Percentiles rank a stretch among this genome's conserved stretches.
Conservation (phyloP, 495 filamentous ascomycete genomes). For the Lophiotrema nucula region DNA sequence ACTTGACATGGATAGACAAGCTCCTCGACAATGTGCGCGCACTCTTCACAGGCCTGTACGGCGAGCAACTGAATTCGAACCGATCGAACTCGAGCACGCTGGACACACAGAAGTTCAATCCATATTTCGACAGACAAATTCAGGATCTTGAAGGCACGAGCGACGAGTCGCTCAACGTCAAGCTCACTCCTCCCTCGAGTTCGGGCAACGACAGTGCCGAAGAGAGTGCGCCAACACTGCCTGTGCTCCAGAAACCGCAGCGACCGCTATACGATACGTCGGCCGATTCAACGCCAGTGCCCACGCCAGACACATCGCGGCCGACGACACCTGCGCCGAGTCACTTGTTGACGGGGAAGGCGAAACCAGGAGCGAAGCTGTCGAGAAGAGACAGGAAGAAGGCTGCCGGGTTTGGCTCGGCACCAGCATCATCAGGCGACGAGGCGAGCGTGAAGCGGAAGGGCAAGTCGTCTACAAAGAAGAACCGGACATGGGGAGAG, state of each 20-base stretch:
- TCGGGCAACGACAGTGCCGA: slow-evolving; percentile 37
- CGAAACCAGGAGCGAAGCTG: slow-evolving; percentile 66
- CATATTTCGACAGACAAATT: slow-evolving; percentile 92
- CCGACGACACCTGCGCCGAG: slow-evolving; percentile 66
- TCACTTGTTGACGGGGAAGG: slow-evolving; percentile 70
- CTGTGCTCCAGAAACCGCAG: slow-evolving; percentile 50
- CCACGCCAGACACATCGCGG: slow-evolving; percentile 75
- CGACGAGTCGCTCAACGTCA: slow-evolving; percentile 37
- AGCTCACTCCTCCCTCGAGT: slow-evolving; percentile 43
- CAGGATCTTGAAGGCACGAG: slow-evolving; percentile 71
- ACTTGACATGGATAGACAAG: slow-evolving; percentile 95
- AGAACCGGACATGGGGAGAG: slow-evolving; percentile 84
- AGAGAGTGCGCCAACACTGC: slow-evolving; percentile 54
- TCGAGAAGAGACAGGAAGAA: slow-evolving; percentile 83
- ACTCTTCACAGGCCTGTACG: slow-evolving; percentile 85
- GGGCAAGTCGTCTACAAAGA: slow-evolving; percentile 54
- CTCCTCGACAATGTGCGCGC: slow-evolving; percentile 90
- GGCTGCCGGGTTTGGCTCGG: slow-evolving; percentile 64
- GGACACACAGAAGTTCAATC: slow-evolving; percentile 75
- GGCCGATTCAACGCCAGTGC: slow-evolving; percentile 61
- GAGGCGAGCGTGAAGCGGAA: slow-evolving; percentile 60
- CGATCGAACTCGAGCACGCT: slow-evolving; percentile 71
- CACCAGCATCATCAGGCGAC: slow-evolving; percentile 79
- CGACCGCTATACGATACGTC: slow-evolving; percentile 44
- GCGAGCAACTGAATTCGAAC: slow-evolving; percentile 77